Evolutionary conservation across 2,329 filamentous ascomycete species (phyloP).

Genomic region (Parafenestella ontariensis): DNA sequence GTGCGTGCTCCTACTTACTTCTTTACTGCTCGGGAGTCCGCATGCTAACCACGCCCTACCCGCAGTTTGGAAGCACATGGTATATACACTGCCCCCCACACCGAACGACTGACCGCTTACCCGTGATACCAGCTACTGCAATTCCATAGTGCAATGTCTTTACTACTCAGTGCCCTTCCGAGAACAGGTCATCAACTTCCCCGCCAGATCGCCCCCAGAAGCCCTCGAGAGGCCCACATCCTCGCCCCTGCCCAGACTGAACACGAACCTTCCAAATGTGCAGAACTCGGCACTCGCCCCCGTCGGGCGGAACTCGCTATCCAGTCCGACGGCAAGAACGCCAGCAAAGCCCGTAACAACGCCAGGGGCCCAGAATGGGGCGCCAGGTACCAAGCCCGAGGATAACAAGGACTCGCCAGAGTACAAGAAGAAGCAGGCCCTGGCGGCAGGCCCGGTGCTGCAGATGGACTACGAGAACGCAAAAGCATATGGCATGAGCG

Average conservation of each 20-base stretch:
- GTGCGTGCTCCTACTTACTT: constrained; percentile 63
- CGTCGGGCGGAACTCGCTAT: constrained; percentile 56
- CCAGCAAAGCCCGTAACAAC: constrained; percentile 48
- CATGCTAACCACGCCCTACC: constrained; percentile 27
- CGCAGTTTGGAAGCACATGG: constrained; percentile 96
- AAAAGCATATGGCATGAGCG: constrained; percentile 85
- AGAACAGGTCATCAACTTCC: constrained; percentile 92
- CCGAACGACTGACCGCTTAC: constrained; percentile 18
- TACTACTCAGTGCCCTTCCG: constrained; percentile 96
- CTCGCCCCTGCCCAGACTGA: constrained; percentile 45
- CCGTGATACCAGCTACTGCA: constrained; percentile 77
- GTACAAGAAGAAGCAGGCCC: constrained; percentile 96
- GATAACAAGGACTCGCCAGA: constrained; percentile 95
- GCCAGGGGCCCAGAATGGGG: constrained; percentile 61
- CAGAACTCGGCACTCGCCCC: constrained; percentile 59
- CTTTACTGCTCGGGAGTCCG: constrained; percentile 10
- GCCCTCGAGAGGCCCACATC: constrained; percentile 66
- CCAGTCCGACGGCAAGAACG: constrained; percentile 40
- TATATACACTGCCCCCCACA: constrained; percentile 54
- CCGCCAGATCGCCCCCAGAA: constrained; percentile 73
- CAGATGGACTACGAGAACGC: constrained; percentile 84
- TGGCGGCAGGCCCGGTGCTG: constrained; percentile 85
- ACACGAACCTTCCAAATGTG: constrained; percentile 49
- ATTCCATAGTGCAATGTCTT: constrained; percentile 95
- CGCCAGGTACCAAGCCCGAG: constrained; percentile 73